These are phyloP conservation scores for Phytophthora tubulina DNA, from an alignment of 352 stramenopile species.

Conservation along the genomic window DNA sequence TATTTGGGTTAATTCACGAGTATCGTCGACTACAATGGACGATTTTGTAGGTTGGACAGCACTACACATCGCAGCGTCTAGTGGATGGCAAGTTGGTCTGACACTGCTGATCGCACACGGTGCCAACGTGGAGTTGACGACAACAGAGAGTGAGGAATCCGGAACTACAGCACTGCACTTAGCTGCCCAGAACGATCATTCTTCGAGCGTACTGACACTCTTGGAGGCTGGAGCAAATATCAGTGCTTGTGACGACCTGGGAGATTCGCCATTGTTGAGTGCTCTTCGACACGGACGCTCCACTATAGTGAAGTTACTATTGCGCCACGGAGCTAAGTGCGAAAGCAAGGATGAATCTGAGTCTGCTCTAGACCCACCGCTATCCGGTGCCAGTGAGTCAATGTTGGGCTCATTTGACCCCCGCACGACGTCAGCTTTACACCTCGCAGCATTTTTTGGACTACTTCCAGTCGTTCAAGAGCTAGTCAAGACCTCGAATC, in stretches of 20 bases:
- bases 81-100: constrained; percentile 40
- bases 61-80: constrained; percentile 40
- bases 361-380: too few relatives aligned
- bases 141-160: neutral
- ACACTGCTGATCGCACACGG: constrained; percentile 36
- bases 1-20: constrained; percentile 13
- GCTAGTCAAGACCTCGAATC: constrained; percentile 19
- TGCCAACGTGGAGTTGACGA: constrained; percentile 37
- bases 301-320: constrained; percentile 32
- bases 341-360: neutral
- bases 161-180: constrained; percentile 37
- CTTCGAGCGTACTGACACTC: constrained; percentile 32
- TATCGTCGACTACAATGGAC: neutral
- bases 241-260: constrained; percentile 23
- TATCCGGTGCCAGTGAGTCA: neutral
- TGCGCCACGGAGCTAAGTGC: constrained; percentile 31
- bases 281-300: constrained; percentile 47
- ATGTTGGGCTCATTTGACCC: constrained; percentile 33
- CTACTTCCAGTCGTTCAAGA: constrained; percentile 33
- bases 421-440: constrained; percentile 44
- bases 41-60: constrained; percentile 37
- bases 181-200: constrained; percentile 41
- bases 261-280: constrained; percentile 37
- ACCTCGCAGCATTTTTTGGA: constrained; percentile 53
- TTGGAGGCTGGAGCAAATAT: constrained; percentile 42